Evolutionary conservation across 371 early-diverging fungal genomes (phyloP), one percentile per base, ranked within the genome.

Genomic region (Mucor plumbeus): DNA sequence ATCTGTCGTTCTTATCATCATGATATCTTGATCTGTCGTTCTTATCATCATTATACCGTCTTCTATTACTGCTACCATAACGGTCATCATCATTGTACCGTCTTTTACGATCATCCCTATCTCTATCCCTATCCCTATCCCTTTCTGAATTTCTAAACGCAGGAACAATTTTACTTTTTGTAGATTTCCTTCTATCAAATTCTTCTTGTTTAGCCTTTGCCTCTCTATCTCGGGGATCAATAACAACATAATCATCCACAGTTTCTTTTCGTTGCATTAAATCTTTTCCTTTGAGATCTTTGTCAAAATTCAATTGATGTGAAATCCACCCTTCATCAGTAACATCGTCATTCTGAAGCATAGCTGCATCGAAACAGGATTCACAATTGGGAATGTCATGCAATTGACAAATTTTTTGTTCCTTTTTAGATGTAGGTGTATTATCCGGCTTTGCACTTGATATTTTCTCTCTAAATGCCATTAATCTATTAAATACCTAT

Each of bases 171-270:
- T 73, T 71, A 50, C 59, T 70, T 34, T 74, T 73, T 10, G 72
- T 68, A 35, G 55, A 54, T 44, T 67, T 71, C 31, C 64, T 71
- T 60, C 64, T 61, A 14, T 80, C 78, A 13, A 69, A 73, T 41
- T 78, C 79, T 64, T 80, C 71, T 43, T 82, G 74, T 39, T 76
- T 72, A 0, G 78, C 79, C 59, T 82, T 71, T 15, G 79, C 79
- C 41, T 79, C 76, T 41, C 80, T 71, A 15, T 77, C 78, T 14
- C 86, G 74, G 10, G 94, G 92, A 67, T 93, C 94, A 72, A 92
- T 89, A 13, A 93, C 92, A 7, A 90, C 78, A 70, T 89, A 92
- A 60, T 91, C 92, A 66, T 93, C 88, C 1, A 89, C 83, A 6
- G 82, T 81, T 47, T 90, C 90, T 15, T 80, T 80, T 44, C 86